phyloP scores from a whole-genome alignment of 2,329 filamentous ascomycete species.

The Aspergillus sp. region DNA sequence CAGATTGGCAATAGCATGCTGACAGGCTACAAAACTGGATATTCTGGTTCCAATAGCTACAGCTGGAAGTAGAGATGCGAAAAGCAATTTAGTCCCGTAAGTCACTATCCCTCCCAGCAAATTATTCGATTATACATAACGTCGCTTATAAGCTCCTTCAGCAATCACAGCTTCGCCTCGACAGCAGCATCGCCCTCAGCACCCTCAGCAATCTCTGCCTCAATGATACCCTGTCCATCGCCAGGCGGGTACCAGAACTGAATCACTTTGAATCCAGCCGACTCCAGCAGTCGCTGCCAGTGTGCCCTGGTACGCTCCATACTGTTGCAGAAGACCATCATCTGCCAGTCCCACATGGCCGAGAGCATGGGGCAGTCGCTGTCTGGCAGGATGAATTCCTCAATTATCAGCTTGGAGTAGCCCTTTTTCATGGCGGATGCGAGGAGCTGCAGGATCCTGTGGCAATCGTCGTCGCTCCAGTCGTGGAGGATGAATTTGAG shows the following conservation, averaged over 20 bases:
- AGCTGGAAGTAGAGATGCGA: too few species aligned
- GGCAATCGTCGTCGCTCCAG: slow-evolving; percentile 26
- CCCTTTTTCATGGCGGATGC: slow-evolving; percentile 22
- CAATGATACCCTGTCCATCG: not conserved
- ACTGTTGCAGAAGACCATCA: slow-evolving; percentile 26
- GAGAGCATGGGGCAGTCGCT: slow-evolving; percentile 16
- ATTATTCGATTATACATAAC: not conserved
- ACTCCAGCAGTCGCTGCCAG: slow-evolving; percentile 26
- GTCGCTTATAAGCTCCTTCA: not conserved
- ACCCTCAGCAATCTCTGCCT: not conserved
- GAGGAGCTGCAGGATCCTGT: slow-evolving; percentile 23
- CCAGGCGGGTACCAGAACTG: slow-evolving; percentile 6
- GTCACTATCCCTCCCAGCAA: not conserved
- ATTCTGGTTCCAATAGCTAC: too few species aligned
- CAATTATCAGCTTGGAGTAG: slow-evolving; percentile 33
- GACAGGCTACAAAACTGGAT: too few species aligned
- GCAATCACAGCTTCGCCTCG: not conserved
- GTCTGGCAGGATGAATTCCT: slow-evolving; percentile 33
- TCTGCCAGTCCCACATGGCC: slow-evolving; percentile 25
- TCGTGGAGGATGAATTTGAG: slow-evolving; percentile 34
- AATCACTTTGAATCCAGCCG: slow-evolving; percentile 26
- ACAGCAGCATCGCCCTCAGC: not conserved
- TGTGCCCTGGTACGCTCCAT: slow-evolving; percentile 26
- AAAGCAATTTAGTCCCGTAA: too few species aligned
- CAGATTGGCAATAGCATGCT: too few species aligned